A percentile compares a stretch with the other conserved stretches of the same genome.
Conservation (phyloP, 441 rosid species). For the Geranium incanum region DNA sequence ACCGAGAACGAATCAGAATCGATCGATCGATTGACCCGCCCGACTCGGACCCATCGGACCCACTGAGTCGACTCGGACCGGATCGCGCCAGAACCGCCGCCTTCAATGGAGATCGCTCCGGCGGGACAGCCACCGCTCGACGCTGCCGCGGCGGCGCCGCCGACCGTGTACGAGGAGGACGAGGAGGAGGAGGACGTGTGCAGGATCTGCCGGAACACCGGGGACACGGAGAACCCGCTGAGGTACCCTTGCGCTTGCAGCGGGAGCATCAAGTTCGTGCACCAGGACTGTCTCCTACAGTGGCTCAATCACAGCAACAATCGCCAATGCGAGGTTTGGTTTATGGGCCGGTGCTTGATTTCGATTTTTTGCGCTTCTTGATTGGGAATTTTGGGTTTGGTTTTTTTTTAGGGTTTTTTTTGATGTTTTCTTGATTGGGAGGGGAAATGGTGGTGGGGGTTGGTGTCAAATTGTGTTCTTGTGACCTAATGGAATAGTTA, state of each 20-base stretch:
- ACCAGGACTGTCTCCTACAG: conserved; percentile 96
- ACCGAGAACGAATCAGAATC: background rate
- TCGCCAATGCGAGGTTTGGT: conserved; percentile 92
- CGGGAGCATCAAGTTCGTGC: conserved; percentile 95
- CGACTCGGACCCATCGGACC: background rate
- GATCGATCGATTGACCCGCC: background rate
- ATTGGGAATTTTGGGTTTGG: background rate
- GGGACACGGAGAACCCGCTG: conserved; percentile 82
- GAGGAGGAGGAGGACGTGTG: conserved; percentile 97
- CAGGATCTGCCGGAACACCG: conserved; percentile 98
- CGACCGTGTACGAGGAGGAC: conserved; percentile 38
- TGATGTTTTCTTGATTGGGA: background rate
- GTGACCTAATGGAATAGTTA: background rate
- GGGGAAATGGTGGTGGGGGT: no score
- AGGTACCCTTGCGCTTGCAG: conserved; percentile 95
- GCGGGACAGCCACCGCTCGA: conserved; percentile 25
- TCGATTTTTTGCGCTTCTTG: background rate
- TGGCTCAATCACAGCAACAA: conserved; percentile 98
- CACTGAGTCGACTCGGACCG: background rate
- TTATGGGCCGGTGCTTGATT: background rate
- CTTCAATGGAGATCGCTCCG: conserved; percentile 24
- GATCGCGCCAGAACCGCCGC: background rate
- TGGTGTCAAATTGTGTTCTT: background rate
- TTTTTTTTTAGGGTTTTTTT: background rate
- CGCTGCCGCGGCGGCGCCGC: conserved; percentile 18